Base-by-base conservation (phyloP, 805 yeast species). In the Saccharomyces paradoxus region DNA sequence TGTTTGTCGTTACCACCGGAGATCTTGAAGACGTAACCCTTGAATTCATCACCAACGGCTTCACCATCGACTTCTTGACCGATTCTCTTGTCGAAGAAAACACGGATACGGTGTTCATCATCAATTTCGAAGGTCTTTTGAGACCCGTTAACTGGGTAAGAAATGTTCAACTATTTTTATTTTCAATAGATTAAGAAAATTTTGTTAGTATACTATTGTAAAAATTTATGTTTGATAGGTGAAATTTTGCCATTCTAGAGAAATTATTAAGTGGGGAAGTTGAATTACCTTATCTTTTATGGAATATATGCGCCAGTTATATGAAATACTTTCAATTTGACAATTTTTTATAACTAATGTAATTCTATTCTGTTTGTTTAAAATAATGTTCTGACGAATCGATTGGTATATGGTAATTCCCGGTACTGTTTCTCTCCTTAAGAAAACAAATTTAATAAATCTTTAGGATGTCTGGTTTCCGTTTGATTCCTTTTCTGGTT, bases 1-100 rank as follows among this genome's bases (percentile, higher is more conserved):
- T 94, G 99, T 83, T 94, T 94, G 83, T 94, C 99, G 87, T 94
- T 94, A 86, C 99, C 99, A 77, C 99, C 99, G 71, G 97, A 80
- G 78, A 94, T 91, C 84, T 87, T 95, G 88, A 94, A 91, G 75
- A 89, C 78, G 90, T 94, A 94, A 74, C 99, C 99, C 81, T 90
- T 92, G 92, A 92, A 89, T 82, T 95, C 99, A 73, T 94, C 98
- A 74, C 96, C 96, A 71, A 94, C 87, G 64, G 89, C 78, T 79
- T 94, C 99, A 80, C 98, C 99, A 75, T 90, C 96, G 75, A 94
- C 96, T 81, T 94, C 99, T 81, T 90, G 97, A 74, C 99, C 99
- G 86, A 94, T 89, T 80, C 98, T 90, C 87, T 94, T 94, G 78
- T 94, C 99, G 87, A 89, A 91, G 83, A 94, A 91, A 77, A 83